phyloP scores from a whole-genome alignment of 2,329 filamentous ascomycete species.

The Diaporthe amygdali region DNA sequence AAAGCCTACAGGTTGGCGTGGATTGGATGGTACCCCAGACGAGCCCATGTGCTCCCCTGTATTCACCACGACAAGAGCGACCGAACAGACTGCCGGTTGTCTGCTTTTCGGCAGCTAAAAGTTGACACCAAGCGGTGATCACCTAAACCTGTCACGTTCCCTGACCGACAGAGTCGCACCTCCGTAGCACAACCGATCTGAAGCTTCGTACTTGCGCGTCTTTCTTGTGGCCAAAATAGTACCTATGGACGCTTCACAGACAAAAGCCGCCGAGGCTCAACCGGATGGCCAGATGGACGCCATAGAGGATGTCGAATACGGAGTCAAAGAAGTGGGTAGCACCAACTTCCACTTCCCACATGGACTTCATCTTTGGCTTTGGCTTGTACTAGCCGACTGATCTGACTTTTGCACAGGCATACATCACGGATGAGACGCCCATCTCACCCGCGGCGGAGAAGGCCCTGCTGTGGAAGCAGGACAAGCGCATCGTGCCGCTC shows the following conservation, averaged over 20 bases:
- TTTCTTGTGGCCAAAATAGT: not conserved
- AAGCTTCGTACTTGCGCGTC: not conserved
- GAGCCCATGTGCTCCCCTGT: not conserved
- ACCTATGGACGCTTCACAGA: not conserved
- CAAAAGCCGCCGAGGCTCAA: not conserved
- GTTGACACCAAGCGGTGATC: not conserved
- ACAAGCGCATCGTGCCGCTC: constrained; percentile 59
- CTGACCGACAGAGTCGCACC: not conserved
- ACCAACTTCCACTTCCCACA: not conserved
- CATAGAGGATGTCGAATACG: constrained; percentile 18
- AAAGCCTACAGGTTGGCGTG: not conserved
- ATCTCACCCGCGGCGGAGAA: constrained; percentile 16
- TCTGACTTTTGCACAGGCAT: not conserved
- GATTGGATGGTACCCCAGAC: not conserved
- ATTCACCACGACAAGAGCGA: not conserved
- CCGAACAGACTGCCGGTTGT: not conserved
- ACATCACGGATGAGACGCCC: not conserved
- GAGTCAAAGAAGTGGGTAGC: constrained; percentile 12
- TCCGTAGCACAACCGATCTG: not conserved
- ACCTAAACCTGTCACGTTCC: not conserved
- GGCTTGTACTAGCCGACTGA: not conserved
- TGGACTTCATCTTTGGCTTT: too few relatives aligned
- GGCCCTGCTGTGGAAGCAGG: constrained; percentile 45
- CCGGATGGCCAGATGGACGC: not conserved
- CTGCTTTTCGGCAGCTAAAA: not conserved